A percentile compares a stretch with the other conserved stretches of the same genome.
Evolutionary conservation across 140 eudicot genomes (phyloP).

Genomic region (Bidens hawaiensis): DNA sequence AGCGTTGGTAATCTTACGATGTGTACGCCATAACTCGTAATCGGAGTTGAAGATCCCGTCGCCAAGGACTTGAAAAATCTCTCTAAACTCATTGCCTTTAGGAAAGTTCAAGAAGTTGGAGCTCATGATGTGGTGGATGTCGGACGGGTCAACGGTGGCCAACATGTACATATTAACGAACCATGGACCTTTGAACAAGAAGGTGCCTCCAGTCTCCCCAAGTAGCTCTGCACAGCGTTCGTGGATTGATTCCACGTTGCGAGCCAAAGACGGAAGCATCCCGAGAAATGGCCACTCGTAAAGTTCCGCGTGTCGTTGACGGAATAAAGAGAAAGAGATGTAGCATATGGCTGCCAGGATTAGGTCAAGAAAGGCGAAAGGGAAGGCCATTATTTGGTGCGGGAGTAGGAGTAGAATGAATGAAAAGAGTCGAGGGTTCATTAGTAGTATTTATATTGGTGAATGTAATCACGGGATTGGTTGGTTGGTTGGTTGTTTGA

Average conservation of each 20-base stretch:
- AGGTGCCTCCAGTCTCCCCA: conserved; percentile 35
- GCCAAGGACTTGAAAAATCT: conserved; percentile 55
- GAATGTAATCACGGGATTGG: neutral
- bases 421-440: neutral
- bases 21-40: conserved; percentile 45
- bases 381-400: conserved; percentile 22
- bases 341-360: conserved; percentile 38
- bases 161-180: conserved; percentile 51
- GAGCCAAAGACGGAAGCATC: conserved; percentile 41
- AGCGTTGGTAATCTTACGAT: conserved; percentile 46
- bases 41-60: conserved; percentile 68
- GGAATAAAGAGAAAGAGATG: conserved; percentile 12
- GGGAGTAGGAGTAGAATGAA: neutral
- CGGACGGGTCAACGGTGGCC: conserved; percentile 42
- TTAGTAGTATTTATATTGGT: conserved; percentile 10
- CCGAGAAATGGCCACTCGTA: conserved; percentile 56
- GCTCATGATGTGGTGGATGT: conserved; percentile 57
- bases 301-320: conserved; percentile 19
- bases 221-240: conserved; percentile 25
- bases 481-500: conserved; percentile 13
- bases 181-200: conserved; percentile 60
- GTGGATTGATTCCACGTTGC: conserved; percentile 17
- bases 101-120: conserved; percentile 46
- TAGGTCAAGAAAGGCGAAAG: conserved; percentile 39
- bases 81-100: conserved; percentile 56